Percentiles rank a stretch among this genome's conserved stretches.
These are phyloP conservation scores for Tolypocladium endophyticum DNA, from an alignment of 2,329 filamentous ascomycete genomes.

Conservation along the genomic window DNA sequence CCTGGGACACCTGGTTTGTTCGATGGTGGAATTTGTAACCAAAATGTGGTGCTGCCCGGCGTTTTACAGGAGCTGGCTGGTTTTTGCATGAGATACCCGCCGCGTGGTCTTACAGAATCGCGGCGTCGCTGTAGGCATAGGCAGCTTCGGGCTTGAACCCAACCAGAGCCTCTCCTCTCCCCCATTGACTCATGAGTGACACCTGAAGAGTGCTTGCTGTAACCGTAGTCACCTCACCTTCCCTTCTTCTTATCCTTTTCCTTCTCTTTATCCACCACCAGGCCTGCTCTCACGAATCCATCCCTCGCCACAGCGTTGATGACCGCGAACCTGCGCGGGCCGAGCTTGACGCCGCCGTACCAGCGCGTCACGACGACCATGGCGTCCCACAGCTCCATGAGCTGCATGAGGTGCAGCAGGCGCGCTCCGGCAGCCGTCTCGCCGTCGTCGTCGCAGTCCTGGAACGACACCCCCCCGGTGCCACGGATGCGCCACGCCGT, in stretches of 20 bases:
- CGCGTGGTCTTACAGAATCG: background rate
- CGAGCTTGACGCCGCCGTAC: conserved; percentile 87
- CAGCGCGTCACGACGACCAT: conserved; percentile 90
- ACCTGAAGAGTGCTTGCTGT: background rate
- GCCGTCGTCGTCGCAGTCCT: conserved; percentile 94
- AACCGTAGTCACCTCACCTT: conserved; percentile 10
- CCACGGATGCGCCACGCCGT: conserved; percentile 80
- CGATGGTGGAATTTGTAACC: background rate
- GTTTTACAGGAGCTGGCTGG: background rate
- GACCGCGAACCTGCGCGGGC: conserved; percentile 78
- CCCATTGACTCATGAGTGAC: background rate
- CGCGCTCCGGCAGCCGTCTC: conserved; percentile 85
- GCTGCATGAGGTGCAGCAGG: conserved; percentile 79
- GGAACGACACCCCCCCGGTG: conserved; percentile 35
- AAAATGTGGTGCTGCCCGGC: background rate
- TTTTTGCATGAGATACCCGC: conserved; percentile 3
- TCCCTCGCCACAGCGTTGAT: conserved; percentile 84
- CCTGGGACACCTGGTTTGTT: background rate
- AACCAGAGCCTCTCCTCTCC: background rate
- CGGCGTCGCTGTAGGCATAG: background rate
- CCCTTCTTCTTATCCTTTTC: conserved; percentile 32
- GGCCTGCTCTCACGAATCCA: conserved; percentile 67
- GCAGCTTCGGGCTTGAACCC: background rate
- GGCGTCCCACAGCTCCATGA: conserved; percentile 89
- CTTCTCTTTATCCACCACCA: conserved; percentile 41